Base-by-base conservation (phyloP, 2,329 filamentous ascomycete species). In the Xylaria arbuscula region DNA sequence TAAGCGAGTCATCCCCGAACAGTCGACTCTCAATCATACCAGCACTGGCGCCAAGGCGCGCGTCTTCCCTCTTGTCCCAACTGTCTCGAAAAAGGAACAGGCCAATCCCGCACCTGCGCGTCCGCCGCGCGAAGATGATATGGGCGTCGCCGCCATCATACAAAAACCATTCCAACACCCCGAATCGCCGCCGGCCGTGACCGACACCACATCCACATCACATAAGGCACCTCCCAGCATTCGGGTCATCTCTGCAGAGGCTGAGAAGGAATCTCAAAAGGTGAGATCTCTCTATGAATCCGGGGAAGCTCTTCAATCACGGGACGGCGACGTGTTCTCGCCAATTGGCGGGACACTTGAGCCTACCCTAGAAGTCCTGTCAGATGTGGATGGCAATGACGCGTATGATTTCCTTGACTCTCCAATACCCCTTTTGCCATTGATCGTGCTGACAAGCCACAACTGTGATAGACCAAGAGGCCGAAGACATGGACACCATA, bases 281-380 rank as follows among this genome's bases (percentile, higher is more conserved):
- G 87, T 89, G 85, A 88, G 87, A 84, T 89, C 86, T 80, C 87
- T 89, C 81, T 89, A 89, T 84, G 84, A 86, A 82, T 83, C 83
- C 76, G 84, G 83, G 81, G 86, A 86, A 77, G 80, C 78, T 79
- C 79, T 85, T 79, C 81, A 80, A 72, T 86, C 83, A 83, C 84
- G 87, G 78, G 83, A 86, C 76, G 84, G 85, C 70, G 82, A 79
- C 69, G 79, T 82, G 72, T 81, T 77, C 76, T 83, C 81, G 77
- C 83, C 83, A 54, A 77, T 77, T 73, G 81, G 80, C 78, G 85
- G 84, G 75, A 83, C 81, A 69, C 79, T 83, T 70, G 83, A 83
- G 76, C 82, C 86, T 72, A 83, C 82, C 76, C 81, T 79, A 75
- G 85, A 87, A 79, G 81, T 81, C 79, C 83, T 83, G 76, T 83